Percentiles rank a stretch among this genome's conserved stretches.
Evolutionary conservation across 129 eudicot species (phyloP).

Genomic region (Calendula officinalis): DNA sequence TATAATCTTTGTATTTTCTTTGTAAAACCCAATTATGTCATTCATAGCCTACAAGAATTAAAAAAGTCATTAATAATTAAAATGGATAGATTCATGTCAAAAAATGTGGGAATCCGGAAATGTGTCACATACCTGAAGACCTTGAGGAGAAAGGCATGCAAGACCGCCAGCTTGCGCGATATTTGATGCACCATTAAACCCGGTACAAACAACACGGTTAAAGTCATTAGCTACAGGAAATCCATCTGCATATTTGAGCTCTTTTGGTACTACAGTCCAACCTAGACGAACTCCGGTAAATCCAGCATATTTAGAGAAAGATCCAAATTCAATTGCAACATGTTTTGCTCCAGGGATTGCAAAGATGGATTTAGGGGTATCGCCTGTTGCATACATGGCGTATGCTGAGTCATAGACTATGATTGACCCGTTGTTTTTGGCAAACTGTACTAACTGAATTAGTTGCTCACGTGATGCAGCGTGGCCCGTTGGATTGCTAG

Average conservation of each 20-base stretch:
- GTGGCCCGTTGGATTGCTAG: constrained; percentile 94
- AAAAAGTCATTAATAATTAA: not conserved
- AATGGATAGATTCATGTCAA: too few relatives aligned
- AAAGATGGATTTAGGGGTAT: constrained; percentile 84
- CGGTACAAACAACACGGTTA: constrained; percentile 85
- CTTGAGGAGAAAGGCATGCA: constrained; percentile 87
- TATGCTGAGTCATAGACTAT: constrained; percentile 93
- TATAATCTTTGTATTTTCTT: constrained; percentile 76
- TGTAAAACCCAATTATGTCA: constrained; percentile 85
- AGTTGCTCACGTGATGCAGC: constrained; percentile 94
- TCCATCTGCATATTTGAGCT: constrained; percentile 81
- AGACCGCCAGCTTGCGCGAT: constrained; percentile 94
- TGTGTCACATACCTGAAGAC: constrained; percentile 43
- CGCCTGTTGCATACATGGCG: constrained; percentile 83
- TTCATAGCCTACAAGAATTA: constrained; percentile 74
- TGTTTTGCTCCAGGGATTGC: constrained; percentile 95
- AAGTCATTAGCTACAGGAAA: constrained; percentile 92
- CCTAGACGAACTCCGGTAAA: constrained; percentile 98
- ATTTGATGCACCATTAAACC: constrained; percentile 98
- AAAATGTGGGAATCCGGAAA: too few relatives aligned
- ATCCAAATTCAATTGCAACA: constrained; percentile 93
- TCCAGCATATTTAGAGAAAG: constrained; percentile 95
- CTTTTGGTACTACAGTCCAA: constrained; percentile 92
- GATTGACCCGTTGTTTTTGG: constrained; percentile 86
- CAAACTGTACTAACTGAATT: constrained; percentile 73